Evolutionary conservation across 148 eudicot genomes (phyloP), one percentile per base, ranked within the genome.

Genomic region (Fagopyrum esculentum): DNA sequence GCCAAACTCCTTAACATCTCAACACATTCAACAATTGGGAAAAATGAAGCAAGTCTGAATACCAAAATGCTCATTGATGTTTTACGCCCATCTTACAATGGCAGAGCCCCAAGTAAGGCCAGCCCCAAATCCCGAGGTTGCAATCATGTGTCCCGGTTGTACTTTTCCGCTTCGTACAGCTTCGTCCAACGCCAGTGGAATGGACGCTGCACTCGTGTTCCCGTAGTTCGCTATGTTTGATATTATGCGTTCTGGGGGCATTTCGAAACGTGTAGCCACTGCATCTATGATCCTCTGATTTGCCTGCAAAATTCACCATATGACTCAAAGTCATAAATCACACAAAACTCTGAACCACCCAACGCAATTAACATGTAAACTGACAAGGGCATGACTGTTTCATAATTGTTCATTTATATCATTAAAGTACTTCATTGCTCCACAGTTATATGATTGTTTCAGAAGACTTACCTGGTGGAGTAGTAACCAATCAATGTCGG

Each of bases 61-160:
- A 63, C 16, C 69, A 63, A 30, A 12, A 12, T 2, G 45, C 12
- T 63, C 1, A 63, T 12, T n/a, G 6, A 16, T 59, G 40, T 22
- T 56, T 71, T 77, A 94, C 29, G 89, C 87, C 98, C 98, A 95
- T 86, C 89, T 86, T 52, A 95, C 48, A 74, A 95, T 86, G 77
- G 91, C 90, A 6, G 98, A 95, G 64, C 93, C 97, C 99, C 99
- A 95, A 5, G 99, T 92, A 57, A 92, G 93, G 15, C 99, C 99
- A 29, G 99, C 97, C 35, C 97, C 99, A 46, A 95, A 95, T 45
- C 99, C 99, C 6, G 99, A 89, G 63, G 97, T 73, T 6, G 97
- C 99, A 66, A 95, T 87, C n/a, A 88, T 82, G 73, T 95, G 84
- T 13, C 98, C 98, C 0, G 90, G 76, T 77, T 87, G 74, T 45